These are phyloP conservation scores for Mycena polygramma DNA, from an alignment of 768 basidiomycete species.

Conservation along the genomic window DNA sequence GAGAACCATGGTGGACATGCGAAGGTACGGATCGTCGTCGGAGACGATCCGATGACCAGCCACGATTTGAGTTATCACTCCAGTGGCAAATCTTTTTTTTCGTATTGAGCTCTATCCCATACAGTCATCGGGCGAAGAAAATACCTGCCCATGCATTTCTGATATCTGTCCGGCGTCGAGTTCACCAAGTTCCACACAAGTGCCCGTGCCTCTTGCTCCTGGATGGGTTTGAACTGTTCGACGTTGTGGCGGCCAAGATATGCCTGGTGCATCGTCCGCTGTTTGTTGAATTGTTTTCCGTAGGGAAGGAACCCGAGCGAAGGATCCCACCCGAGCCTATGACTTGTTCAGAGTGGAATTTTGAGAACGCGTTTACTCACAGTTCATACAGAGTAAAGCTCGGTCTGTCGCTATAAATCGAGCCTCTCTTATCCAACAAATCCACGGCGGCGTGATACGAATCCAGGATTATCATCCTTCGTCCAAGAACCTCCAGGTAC, in stretches of 20 bases:
- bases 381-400: slow-evolving; percentile 36
- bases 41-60: slow-evolving; percentile 50
- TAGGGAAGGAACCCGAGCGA: slow-evolving; percentile 33
- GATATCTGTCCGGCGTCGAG: slow-evolving; percentile 4
- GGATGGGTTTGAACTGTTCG: slow-evolving; percentile 40
- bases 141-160: slow-evolving; percentile 1
- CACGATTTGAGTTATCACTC: slow-evolving; percentile 42
- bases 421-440: slow-evolving; percentile 47
- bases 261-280: slow-evolving; percentile 37
- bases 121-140: neutral
- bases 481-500: slow-evolving; percentile 40
- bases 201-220: slow-evolving; percentile 45
- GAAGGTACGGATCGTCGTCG: slow-evolving; percentile 53
- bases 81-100: slow-evolving; percentile 37
- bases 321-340: slow-evolving; percentile 35
- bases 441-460: slow-evolving; percentile 41
- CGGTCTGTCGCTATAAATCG: slow-evolving; percentile 42
- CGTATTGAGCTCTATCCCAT: too few relatives aligned
- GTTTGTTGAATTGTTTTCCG: slow-evolving; percentile 35
- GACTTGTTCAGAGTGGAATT: neutral
- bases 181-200: slow-evolving; percentile 34
- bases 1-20: slow-evolving; percentile 42
- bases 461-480: slow-evolving; percentile 36
- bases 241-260: slow-evolving; percentile 38
- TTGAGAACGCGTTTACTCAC: slow-evolving; percentile 28